phyloP scores from a whole-genome alignment of 441 rosid species.

The Populus hybrid region DNA sequence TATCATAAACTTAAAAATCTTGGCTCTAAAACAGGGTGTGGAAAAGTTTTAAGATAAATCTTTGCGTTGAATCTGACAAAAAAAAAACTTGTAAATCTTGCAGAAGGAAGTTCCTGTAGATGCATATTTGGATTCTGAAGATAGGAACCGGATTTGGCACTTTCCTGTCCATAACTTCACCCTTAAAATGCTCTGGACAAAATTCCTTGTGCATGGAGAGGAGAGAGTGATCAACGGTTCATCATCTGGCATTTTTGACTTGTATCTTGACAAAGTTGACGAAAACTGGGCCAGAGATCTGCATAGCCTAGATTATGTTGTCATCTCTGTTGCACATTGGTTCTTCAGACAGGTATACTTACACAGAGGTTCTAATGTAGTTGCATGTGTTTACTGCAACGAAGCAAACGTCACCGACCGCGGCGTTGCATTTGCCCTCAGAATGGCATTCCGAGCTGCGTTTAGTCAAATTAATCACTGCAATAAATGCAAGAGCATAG shows the following conservation, averaged over 20 bases:
- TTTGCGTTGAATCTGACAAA: not conserved
- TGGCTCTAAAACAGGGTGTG: not conserved
- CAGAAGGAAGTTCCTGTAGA: slow-evolving; percentile 65
- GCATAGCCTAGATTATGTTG: slow-evolving; percentile 43
- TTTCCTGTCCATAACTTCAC: slow-evolving; percentile 62
- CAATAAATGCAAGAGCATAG: slow-evolving; percentile 31
- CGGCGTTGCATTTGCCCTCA: slow-evolving; percentile 37
- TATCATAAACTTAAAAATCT: not conserved
- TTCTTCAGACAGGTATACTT: slow-evolving; percentile 66
- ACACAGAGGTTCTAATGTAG: slow-evolving; percentile 29
- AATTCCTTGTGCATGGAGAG: slow-evolving; percentile 51
- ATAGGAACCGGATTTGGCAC: slow-evolving; percentile 63
- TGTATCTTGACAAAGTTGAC: slow-evolving; percentile 50
- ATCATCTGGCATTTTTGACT: slow-evolving; percentile 40
- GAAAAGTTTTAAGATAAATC: not conserved
- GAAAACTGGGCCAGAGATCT: slow-evolving; percentile 45
- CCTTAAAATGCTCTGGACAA: slow-evolving; percentile 60
- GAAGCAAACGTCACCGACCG: slow-evolving; percentile 41
- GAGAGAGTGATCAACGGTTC: slow-evolving; percentile 50
- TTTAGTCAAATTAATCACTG: slow-evolving; percentile 37
- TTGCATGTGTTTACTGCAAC: slow-evolving; percentile 71
- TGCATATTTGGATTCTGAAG: slow-evolving; percentile 48
- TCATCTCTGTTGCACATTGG: slow-evolving; percentile 81
- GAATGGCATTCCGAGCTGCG: slow-evolving; percentile 41
- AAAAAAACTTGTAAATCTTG: slow-evolving; percentile 3